Conservation (phyloP, 345 rosid genomes). For the Citrus glauca region DNA sequence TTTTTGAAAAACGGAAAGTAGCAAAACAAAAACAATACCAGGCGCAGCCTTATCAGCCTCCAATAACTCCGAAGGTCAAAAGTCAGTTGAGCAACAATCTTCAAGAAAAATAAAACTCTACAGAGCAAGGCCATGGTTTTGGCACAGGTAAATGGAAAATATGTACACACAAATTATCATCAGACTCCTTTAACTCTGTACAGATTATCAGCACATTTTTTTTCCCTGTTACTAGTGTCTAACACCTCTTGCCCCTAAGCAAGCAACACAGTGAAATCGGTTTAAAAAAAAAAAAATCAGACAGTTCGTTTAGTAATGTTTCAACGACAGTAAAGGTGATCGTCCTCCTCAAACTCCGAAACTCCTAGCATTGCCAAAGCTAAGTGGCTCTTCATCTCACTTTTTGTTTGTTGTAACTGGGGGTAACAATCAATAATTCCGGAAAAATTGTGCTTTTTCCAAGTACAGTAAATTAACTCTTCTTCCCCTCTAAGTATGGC, state of each 20-base stretch:
- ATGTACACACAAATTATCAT: constrained; percentile 28
- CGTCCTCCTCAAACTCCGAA: constrained; percentile 63
- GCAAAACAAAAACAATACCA: too few relatives aligned
- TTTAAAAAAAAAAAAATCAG: neutral
- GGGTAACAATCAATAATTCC: constrained; percentile 62
- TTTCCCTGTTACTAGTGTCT: constrained; percentile 12
- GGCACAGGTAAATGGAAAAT: constrained; percentile 15
- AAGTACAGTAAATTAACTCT: constrained; percentile 27
- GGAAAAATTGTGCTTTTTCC: constrained; percentile 49
- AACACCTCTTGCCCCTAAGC: constrained; percentile 14
- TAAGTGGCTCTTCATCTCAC: constrained; percentile 80
- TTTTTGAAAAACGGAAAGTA: too few relatives aligned
- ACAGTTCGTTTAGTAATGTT: neutral
- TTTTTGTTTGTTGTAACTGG: constrained; percentile 57
- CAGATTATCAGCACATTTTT: constrained; percentile 21
- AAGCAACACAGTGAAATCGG: constrained; percentile 11
- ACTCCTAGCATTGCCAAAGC: constrained; percentile 92
- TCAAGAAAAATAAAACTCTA: constrained; percentile 6
- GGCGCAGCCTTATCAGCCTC: neutral
- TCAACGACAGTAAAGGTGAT: constrained; percentile 54
- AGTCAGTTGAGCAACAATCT: constrained; percentile 6
- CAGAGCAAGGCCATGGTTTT: neutral
- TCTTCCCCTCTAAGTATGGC: constrained; percentile 61
- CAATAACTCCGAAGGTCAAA: neutral
- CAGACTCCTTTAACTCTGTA: constrained; percentile 28